Evolutionary conservation across 2,329 filamentous ascomycete genomes (phyloP), one percentile per base, ranked within the genome.

Genomic region (Magnaporthiopsis rhizophila): DNA sequence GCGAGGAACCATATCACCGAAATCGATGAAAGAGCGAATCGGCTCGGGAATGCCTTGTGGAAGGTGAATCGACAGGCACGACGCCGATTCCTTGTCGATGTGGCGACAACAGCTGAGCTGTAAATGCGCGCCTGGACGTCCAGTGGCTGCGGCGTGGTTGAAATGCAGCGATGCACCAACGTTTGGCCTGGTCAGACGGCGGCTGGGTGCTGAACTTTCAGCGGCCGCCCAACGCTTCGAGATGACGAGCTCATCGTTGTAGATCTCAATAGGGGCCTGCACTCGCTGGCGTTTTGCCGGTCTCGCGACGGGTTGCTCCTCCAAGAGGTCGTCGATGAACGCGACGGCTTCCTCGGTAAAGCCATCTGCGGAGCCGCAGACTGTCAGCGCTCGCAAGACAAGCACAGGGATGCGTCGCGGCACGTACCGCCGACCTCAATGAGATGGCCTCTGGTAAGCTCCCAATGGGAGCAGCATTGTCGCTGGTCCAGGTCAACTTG

Each of bases 1-100:
- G 11, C 59, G 6, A 71, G 69, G 62, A 69, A 69, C 61, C 66
- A 70, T 8, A 59, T 61, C 21, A 30, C n/a, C 24, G 32, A 58
- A 58, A 15, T 26, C 26, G 5, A 63, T 58, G n/a, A 63, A 28
- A 3, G 45, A 6, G 32, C 32, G 57, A 36, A 63, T 30, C 21
- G 56, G 12, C 18, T 56, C 53, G 21, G 62, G 62, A 30, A 63
- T 58, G 32, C 56, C 62, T n/a, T 58, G 21, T 11, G 53, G 53
- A 6, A 63, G 26, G n/a, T 58, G 32, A 30, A 63, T 63, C 5
- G 26, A 63, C 56, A 63, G 26, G 13, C n/a, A 38, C n/a, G 30
- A 32, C 59, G 4, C 32, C 12, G 32, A n/a, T 26, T n/a, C 38
- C 12, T 5, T n/a, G n/a, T 26, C 1, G 15, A 56, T 7, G 34